phyloP scores from a whole-genome alignment of 2,329 filamentous ascomycete genomes.

The Fusarium sublunatum region DNA sequence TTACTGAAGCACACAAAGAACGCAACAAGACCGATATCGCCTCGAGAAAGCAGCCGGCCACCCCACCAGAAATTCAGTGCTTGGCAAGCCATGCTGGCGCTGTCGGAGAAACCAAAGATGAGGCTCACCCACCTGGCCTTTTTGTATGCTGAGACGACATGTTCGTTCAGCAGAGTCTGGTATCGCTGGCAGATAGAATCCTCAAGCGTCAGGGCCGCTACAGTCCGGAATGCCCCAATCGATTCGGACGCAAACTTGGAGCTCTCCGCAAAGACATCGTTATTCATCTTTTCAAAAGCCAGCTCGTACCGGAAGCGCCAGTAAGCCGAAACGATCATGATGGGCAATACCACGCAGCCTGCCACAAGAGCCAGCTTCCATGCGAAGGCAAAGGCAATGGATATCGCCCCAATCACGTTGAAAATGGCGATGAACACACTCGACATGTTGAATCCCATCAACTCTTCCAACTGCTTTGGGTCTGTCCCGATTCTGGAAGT shows the following conservation, averaged over 20 bases:
- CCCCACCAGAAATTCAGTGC: slow-evolving; percentile 76
- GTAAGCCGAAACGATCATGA: slow-evolving; percentile 61
- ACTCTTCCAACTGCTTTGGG: slow-evolving; percentile 69
- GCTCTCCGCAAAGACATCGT: slow-evolving; percentile 74
- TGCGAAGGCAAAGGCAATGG: slow-evolving; percentile 76
- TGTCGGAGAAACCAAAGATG: slow-evolving; percentile 77
- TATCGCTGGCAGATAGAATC: slow-evolving; percentile 72
- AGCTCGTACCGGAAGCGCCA: slow-evolving; percentile 68
- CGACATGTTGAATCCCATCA: slow-evolving; percentile 72
- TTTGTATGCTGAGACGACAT: slow-evolving; percentile 68
- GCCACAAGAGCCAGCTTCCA: slow-evolving; percentile 81
- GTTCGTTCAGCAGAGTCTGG: slow-evolving; percentile 64
- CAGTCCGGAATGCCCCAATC: slow-evolving; percentile 79
- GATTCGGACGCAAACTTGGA: slow-evolving; percentile 81
- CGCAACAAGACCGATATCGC: slow-evolving; percentile 59
- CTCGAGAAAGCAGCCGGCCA: slow-evolving; percentile 64
- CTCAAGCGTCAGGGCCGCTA: slow-evolving; percentile 76
- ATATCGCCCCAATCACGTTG: slow-evolving; percentile 71
- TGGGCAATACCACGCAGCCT: slow-evolving; percentile 68
- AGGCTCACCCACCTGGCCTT: slow-evolving; percentile 72
- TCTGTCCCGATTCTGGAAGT: slow-evolving; percentile 67
- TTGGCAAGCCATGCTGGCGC: slow-evolving; percentile 70
- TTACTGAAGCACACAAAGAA: slow-evolving; percentile 68
- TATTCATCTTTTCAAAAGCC: slow-evolving; percentile 76
- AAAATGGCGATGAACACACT: slow-evolving; percentile 72